Evolutionary conservation across 139 green algal genomes (phyloP).

Genomic region (Coccomyxa sp.): DNA sequence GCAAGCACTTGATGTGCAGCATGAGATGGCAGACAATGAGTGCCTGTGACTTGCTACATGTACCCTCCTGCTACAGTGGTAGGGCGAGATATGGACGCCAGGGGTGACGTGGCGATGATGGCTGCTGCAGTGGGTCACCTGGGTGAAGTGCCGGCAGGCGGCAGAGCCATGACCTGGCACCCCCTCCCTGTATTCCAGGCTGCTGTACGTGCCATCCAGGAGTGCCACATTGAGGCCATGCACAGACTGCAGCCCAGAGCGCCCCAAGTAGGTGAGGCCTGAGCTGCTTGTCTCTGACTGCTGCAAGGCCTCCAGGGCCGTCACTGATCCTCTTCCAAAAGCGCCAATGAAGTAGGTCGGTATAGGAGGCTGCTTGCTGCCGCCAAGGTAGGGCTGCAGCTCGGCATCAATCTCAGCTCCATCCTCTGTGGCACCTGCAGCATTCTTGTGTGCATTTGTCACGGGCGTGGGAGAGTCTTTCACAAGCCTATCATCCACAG

Average conservation of each 20-base stretch:
- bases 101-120: too few species aligned
- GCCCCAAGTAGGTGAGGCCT: constrained; percentile 72
- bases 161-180: constrained; percentile 2
- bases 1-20: too few species aligned
- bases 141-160: constrained; percentile 47
- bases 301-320: constrained; percentile 10
- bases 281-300: constrained; percentile 27
- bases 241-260: constrained; percentile 50
- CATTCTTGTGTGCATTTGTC: too few species aligned
- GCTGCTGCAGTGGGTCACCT: too few species aligned
- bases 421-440: constrained; percentile 5
- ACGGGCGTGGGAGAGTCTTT: background rate
- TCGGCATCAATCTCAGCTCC: constrained; percentile 21
- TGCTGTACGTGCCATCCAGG: constrained; percentile 71
- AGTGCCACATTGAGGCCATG: constrained; percentile 70
- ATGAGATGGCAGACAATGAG: too few species aligned
- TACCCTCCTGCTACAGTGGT: too few species aligned
- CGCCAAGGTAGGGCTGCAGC: constrained; percentile 44
- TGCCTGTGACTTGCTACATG: too few species aligned
- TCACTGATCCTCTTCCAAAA: constrained; percentile 34
- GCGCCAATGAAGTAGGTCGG: constrained; percentile 73
- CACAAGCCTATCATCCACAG: background rate
- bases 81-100: too few species aligned
- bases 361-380: constrained; percentile 42
- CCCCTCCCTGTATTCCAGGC: constrained; percentile 22